These are phyloP conservation scores for Neoarthrinium moseri DNA, from an alignment of 2,329 filamentous ascomycete species.

Conservation along the genomic window DNA sequence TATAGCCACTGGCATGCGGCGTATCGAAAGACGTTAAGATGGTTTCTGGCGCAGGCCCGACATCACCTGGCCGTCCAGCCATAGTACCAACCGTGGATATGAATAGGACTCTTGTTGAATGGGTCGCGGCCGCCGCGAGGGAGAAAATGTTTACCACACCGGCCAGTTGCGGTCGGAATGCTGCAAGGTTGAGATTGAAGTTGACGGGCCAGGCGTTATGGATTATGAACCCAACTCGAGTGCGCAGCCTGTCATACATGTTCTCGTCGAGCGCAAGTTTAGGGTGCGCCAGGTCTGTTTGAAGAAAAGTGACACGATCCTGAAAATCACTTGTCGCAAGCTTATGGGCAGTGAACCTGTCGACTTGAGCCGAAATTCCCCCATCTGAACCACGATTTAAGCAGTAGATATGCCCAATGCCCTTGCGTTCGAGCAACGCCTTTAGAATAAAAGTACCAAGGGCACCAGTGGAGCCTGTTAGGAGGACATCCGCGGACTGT, in stretches of 20 bases:
- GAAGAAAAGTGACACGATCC: conserved; percentile 20
- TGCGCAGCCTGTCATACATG: conserved; percentile 13
- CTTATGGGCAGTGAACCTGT: conserved; percentile 8
- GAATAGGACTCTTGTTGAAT: conserved; percentile 15
- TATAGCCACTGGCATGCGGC: conserved; percentile 19
- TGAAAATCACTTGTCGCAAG: conserved; percentile 4
- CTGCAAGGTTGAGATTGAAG: conserved; percentile 18
- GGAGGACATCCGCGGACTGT: conserved; percentile 16
- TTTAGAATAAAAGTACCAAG: conserved; percentile 21
- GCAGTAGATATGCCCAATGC: conserved; percentile 23
- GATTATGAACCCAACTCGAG: conserved; percentile 16
- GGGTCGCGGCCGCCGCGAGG: conserved; percentile 10
- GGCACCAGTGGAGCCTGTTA: conserved; percentile 26
- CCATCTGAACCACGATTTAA: conserved; percentile 22
- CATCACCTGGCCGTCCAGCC: neutral
- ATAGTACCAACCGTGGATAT: conserved; percentile 21
- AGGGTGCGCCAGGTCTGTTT: conserved; percentile 16
- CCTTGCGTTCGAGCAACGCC: conserved; percentile 14
- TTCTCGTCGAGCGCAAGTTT: conserved; percentile 14
- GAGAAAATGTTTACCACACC: conserved; percentile 19
- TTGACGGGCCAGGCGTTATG: conserved; percentile 24
- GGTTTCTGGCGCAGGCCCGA: conserved; percentile 14
- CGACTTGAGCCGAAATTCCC: conserved; percentile 10
- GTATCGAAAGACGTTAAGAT: conserved; percentile 12
- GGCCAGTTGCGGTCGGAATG: conserved; percentile 19